Evolutionary conservation across 2,329 filamentous ascomycete genomes (phyloP).

Genomic region (Cylindrodendrum hubeiense): DNA sequence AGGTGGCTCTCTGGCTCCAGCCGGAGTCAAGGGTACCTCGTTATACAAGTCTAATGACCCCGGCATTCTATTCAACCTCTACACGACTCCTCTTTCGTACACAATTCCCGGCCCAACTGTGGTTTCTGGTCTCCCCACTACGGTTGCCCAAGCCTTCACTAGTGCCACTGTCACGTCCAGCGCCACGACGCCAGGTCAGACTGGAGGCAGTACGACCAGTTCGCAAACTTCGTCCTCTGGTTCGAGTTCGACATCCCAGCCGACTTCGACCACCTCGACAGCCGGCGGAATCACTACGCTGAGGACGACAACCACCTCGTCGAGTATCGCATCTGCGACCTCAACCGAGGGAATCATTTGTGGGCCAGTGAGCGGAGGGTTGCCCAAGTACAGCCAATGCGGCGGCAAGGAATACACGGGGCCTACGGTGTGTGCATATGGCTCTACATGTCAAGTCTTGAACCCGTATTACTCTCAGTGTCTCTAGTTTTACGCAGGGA

Average conservation of each 20-base stretch:
- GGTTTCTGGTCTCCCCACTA: slow-evolving; percentile 35
- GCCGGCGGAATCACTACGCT: slow-evolving; percentile 23
- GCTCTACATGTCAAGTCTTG: slow-evolving; percentile 23
- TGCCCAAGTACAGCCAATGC: slow-evolving; percentile 40
- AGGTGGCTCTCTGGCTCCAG: slow-evolving; percentile 49
- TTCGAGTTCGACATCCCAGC: neutral
- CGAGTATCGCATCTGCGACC: neutral
- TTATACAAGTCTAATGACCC: slow-evolving; percentile 47
- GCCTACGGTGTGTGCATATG: slow-evolving; percentile 29
- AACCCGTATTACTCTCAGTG: slow-evolving; percentile 38
- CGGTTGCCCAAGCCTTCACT: slow-evolving; percentile 22
- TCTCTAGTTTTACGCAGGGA: slow-evolving; percentile 19
- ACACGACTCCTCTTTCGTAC: slow-evolving; percentile 42
- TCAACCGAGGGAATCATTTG: slow-evolving; percentile 32
- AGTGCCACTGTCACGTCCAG: slow-evolving; percentile 34
- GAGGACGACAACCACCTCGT: slow-evolving; percentile 21
- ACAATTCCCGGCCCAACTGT: slow-evolving; percentile 45
- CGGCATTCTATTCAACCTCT: slow-evolving; percentile 51
- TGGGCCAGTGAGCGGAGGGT: slow-evolving; percentile 30
- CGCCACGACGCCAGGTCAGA: slow-evolving; percentile 34
- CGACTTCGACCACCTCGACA: neutral
- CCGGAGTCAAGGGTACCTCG: slow-evolving; percentile 46
- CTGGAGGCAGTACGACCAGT: neutral
- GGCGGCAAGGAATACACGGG: slow-evolving; percentile 28
- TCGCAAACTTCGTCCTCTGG: neutral